Base-by-base conservation (phyloP, 2,329 filamentous ascomycete genomes). In the Nigrograna mackinnonii region DNA sequence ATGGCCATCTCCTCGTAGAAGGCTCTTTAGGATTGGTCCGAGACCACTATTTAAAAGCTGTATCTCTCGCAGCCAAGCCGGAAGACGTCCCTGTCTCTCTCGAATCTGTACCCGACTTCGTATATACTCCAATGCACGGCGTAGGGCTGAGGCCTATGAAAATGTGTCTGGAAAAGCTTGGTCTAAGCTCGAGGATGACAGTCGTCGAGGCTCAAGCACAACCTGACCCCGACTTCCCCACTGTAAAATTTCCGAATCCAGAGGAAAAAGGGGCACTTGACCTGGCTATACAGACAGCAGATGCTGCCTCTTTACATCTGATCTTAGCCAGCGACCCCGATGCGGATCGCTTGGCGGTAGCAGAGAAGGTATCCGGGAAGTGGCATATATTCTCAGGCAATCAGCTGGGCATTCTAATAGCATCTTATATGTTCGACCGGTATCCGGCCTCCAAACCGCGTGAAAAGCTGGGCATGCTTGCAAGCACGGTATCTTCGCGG, bases 351-450 rank as follows among this genome's bases (percentile, higher is more conserved):
- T 79, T 86, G 47, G 80, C 82, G 5, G 79, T 73, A 5, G 83
- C 82, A 4, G 77, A 85, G 56, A 80, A 79, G 54, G 71, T 83
- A 4, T 73, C 67, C 22, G 78, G 74, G 9, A 66, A 64, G 47
- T 86, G 82, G 80, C 75, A 79, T 41, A 76, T 80, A 35, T 79
- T 85, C 55, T 85, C 80, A 0, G 83, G 83, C n/a, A 85, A 86
- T 49, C 80, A 86, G 53, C 69, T 85, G 13, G 83, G 83, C 22
- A 72, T 82, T 14, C 71, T 86, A 7, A 68, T 86, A 9, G 82
- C 78, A 4, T 79, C 79, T 0, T 76, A 82, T 53, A 59, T 84
- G 9, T 69, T 81, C 37, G 76, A 83, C 20, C 73, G 71, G 9
- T 72, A 73, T 46, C 57, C 64, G 9, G 16, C 50, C 49, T 46